phyloP scores from a whole-genome alignment of 331 rosid genomes.

The Malus hybrid region DNA sequence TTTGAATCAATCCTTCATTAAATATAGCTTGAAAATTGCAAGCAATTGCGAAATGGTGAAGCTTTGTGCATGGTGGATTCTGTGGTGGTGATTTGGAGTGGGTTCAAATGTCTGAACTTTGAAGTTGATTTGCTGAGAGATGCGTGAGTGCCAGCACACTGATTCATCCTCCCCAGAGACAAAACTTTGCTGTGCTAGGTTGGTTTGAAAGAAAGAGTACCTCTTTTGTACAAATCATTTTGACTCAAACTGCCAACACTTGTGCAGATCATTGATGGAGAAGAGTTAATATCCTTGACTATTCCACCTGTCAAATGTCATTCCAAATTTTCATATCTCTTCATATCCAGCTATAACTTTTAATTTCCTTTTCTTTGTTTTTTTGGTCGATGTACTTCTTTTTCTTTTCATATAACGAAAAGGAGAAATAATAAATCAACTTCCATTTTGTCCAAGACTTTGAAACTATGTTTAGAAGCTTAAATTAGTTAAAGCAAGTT shows the following conservation, averaged over 20 bases:
- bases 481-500: too few relatives aligned
- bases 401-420: neutral
- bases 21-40: neutral
- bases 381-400: too few relatives aligned
- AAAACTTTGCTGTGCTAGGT: slow-evolving; percentile 25
- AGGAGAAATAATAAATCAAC: neutral
- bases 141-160: slow-evolving; percentile 41
- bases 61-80: neutral
- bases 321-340: neutral
- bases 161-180: slow-evolving; percentile 65
- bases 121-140: slow-evolving; percentile 6
- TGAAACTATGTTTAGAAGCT: neutral
- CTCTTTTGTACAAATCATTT: slow-evolving; percentile 24
- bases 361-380: too few relatives aligned
- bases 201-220: slow-evolving; percentile 27
- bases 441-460: neutral
- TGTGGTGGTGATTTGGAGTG: slow-evolving; percentile 15
- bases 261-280: slow-evolving; percentile 14
- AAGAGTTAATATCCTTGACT: slow-evolving; percentile 11
- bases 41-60: neutral
- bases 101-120: neutral
- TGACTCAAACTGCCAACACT: slow-evolving; percentile 19
- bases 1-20: neutral
- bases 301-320: slow-evolving; percentile 1
- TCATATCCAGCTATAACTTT: neutral